Conservation (phyloP, 73 alveolate species). For the Blepharisma japonicum region DNA sequence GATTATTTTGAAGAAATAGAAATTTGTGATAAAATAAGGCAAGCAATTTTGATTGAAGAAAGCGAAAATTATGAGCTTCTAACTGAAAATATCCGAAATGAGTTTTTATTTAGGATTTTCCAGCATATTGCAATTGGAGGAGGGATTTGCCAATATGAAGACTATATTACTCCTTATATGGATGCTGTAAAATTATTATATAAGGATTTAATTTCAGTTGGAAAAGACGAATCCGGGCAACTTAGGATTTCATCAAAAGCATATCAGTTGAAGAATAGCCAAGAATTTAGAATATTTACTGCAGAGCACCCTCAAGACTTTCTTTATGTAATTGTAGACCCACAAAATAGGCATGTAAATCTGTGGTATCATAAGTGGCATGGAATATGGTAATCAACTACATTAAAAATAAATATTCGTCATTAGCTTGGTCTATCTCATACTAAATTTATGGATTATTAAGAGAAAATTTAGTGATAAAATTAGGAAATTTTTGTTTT, state of each 20-base stretch:
- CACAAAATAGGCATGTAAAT: slow-evolving; percentile 31
- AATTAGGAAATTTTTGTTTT: no score
- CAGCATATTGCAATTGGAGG: slow-evolving; percentile 35
- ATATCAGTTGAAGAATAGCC: slow-evolving; percentile 26
- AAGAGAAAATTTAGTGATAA: no score
- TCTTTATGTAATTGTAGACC: slow-evolving; percentile 34
- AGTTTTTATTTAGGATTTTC: slow-evolving; percentile 36
- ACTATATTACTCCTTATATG: slow-evolving; percentile 17
- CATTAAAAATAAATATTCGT: no score
- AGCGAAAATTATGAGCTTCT: slow-evolving; percentile 38
- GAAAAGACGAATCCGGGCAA: slow-evolving; percentile 37
- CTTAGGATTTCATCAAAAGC: slow-evolving; percentile 29
- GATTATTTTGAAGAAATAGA: neutral
- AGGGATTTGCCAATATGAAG: slow-evolving; percentile 42
- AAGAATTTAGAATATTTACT: slow-evolving; percentile 2
- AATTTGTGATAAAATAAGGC: slow-evolving; percentile 30
- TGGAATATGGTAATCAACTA: slow-evolving; percentile 32
- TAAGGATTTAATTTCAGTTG: slow-evolving; percentile 36
- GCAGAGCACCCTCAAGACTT: slow-evolving; percentile 33
- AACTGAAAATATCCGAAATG: slow-evolving; percentile 30
- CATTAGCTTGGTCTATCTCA: no score
- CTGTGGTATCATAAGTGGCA: slow-evolving; percentile 34
- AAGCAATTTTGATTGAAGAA: slow-evolving; percentile 36
- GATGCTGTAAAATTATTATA: slow-evolving; percentile 23
- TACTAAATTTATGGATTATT: no score